Evolutionary conservation across 768 basidiomycete species (phyloP).

Genomic region (Boletus tomentosulus): DNA sequence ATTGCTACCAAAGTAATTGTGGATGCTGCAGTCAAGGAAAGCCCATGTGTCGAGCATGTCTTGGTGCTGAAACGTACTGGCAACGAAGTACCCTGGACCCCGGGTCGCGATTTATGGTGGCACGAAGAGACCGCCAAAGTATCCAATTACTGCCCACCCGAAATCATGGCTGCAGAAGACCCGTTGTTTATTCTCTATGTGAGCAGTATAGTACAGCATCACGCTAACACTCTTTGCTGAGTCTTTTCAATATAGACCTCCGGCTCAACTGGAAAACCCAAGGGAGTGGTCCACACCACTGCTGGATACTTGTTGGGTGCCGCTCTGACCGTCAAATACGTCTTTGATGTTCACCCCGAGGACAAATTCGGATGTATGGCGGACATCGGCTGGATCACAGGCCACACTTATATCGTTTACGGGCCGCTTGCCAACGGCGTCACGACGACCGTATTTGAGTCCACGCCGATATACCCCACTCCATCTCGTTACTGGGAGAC

Average conservation of each 20-base stretch:
- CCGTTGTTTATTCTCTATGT: slow-evolving; percentile 99
- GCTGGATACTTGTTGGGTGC: slow-evolving; percentile 90
- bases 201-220: slow-evolving; percentile 31
- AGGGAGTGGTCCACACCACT: slow-evolving; percentile 91
- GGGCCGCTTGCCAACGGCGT: slow-evolving; percentile 87
- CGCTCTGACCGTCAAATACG: slow-evolving; percentile 90
- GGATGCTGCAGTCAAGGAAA: slow-evolving; percentile 83
- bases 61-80: slow-evolving; percentile 89
- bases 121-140: slow-evolving; percentile 87
- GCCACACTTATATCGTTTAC: slow-evolving; percentile 95
- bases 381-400: slow-evolving; percentile 98
- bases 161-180: slow-evolving; percentile 89
- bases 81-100: slow-evolving; percentile 70
- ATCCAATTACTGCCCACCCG: slow-evolving; percentile 82
- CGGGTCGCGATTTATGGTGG: slow-evolving; percentile 94
- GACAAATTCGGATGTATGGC: slow-evolving; percentile 98
- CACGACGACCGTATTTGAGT: slow-evolving; percentile 89
- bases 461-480: slow-evolving; percentile 94
- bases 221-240: slow-evolving; percentile 1
- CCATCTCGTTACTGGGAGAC: slow-evolving; percentile 97
- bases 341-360: slow-evolving; percentile 96
- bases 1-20: slow-evolving; percentile 95
- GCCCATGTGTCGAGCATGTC: slow-evolving; percentile 84
- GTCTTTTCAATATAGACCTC: slow-evolving; percentile 59
- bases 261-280: slow-evolving; percentile 93